These are phyloP conservation scores for Fusarium pseudocircinatum DNA, from an alignment of 2,329 filamentous ascomycete genomes.

Conservation along the genomic window DNA sequence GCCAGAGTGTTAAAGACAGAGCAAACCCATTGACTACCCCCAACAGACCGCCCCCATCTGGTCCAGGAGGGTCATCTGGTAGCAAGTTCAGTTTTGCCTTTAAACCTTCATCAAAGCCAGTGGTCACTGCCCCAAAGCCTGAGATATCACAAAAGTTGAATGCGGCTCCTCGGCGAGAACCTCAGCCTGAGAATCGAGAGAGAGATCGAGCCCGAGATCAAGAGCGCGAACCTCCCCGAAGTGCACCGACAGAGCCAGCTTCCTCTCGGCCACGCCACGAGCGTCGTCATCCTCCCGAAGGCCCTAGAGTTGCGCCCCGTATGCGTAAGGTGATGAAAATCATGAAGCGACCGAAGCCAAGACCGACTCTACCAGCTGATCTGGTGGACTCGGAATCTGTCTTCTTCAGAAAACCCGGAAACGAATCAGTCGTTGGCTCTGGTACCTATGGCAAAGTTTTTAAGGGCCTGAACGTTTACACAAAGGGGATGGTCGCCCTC, in stretches of 20 bases:
- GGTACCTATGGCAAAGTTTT: slow-evolving; percentile 97
- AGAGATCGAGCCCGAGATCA: slow-evolving; percentile 48
- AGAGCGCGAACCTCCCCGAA: slow-evolving; percentile 56
- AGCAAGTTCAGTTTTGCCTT: slow-evolving; percentile 94
- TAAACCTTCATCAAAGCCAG: slow-evolving; percentile 74
- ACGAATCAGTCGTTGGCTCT: slow-evolving; percentile 94
- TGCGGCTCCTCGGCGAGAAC: slow-evolving; percentile 62
- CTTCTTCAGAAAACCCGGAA: slow-evolving; percentile 95
- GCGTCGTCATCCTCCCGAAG: slow-evolving; percentile 47
- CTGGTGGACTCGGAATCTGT: slow-evolving; percentile 85
- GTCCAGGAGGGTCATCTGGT: slow-evolving; percentile 62
- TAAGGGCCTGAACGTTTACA: slow-evolving; percentile 94
- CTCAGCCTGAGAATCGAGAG: slow-evolving; percentile 45
- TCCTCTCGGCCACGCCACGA: slow-evolving; percentile 56
- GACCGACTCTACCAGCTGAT: slow-evolving; percentile 76
- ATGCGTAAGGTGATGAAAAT: slow-evolving; percentile 73
- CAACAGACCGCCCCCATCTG: slow-evolving; percentile 62
- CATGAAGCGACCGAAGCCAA: slow-evolving; percentile 75
- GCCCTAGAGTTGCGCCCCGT: slow-evolving; percentile 54
- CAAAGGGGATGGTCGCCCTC: slow-evolving; percentile 81
- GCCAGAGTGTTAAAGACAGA: slow-evolving; percentile 54
- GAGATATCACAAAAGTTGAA: slow-evolving; percentile 77
- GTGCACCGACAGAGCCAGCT: slow-evolving; percentile 64
- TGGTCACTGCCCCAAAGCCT: slow-evolving; percentile 66
- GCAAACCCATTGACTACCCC: slow-evolving; percentile 64